Base-by-base conservation (phyloP, 768 basidiomycete genomes). In the Leucocoprinus birnbaumii region DNA sequence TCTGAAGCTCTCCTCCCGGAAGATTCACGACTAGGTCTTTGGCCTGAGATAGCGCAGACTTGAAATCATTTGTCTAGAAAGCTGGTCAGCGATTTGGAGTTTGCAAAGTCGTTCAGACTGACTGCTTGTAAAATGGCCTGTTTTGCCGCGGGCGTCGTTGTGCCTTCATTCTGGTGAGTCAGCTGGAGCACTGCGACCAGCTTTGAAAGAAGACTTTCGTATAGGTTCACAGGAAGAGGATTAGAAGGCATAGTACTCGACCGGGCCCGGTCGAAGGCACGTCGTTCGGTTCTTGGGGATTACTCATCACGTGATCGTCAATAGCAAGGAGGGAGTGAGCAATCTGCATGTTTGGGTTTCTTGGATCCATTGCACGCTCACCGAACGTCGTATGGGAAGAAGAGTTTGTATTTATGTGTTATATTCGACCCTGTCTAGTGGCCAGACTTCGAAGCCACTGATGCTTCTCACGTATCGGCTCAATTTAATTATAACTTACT, bases 1-100 rank as follows among this genome's bases (percentile, higher is more conserved):
- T 76, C 44, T 76, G 69, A 52, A 91, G 71, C 63, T 91, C 89
- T 7, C 89, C 89, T 2, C 90, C 90, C 0, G 88, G 85, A 5
- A 92, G 71, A 44, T 71, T 68, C 8, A 61, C 62, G 0, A 86
- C 84, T 42, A 81, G 68, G 8, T 85, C 80, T 62, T 80, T 87
- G 0, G 88, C 89, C 43, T 80, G 77, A 21, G 65, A 66, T 41
- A 91, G 62, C 9, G 78, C 65, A 53, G 71, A 81, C 60, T 83
- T 87, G 68, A 89, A 85, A 26, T 86, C 85, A 59, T 84, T 88
- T 24, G 87, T 88, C 89, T 91, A 51, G 9, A n/a, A 38, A 54
- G 21, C 16, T 51, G 11, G 14, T 38, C 3, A 42, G 10, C 13
- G 10, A 24, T n/a, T 14, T 43, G 9, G 40, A 7, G 4, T 22